Percentiles rank a stretch among this genome's conserved stretches.
phyloP scores from a whole-genome alignment of 352 stramenopile species.

The Globisporangium abappressorium region DNA sequence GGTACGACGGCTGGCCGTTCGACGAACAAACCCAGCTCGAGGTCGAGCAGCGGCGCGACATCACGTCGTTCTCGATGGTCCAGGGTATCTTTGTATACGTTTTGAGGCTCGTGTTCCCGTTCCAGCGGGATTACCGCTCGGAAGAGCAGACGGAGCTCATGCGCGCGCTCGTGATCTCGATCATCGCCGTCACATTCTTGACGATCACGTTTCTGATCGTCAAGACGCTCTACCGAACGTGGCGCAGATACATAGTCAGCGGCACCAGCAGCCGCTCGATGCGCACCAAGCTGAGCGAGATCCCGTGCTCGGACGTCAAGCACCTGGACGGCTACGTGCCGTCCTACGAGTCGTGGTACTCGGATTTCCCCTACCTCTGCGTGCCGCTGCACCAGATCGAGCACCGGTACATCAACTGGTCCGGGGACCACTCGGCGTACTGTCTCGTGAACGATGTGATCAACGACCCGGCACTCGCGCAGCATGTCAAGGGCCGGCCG shows the following conservation, averaged over 20 bases:
- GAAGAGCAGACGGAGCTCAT: slow-evolving; percentile 37
- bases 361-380: slow-evolving; percentile 62
- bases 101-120: slow-evolving; percentile 49
- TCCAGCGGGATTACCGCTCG: slow-evolving; percentile 40
- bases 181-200: slow-evolving; percentile 33
- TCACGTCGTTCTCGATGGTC: slow-evolving; percentile 14
- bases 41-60: slow-evolving; percentile 26
- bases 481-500: slow-evolving; percentile 34
- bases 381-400: slow-evolving; percentile 56
- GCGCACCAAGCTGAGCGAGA: slow-evolving; percentile 38
- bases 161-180: slow-evolving; percentile 38
- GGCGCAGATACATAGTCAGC: slow-evolving; percentile 35
- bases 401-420: slow-evolving; percentile 54
- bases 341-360: slow-evolving; percentile 67
- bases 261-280: slow-evolving; percentile 20
- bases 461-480: slow-evolving; percentile 39
- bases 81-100: slow-evolving; percentile 29
- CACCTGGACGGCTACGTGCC: slow-evolving; percentile 59
- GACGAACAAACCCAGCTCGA: slow-evolving; percentile 34
- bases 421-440: slow-evolving; percentile 49
- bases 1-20: slow-evolving; percentile 80
- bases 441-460: slow-evolving; percentile 67
- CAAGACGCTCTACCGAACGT: slow-evolving; percentile 36
- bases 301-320: slow-evolving; percentile 38
- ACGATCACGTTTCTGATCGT: slow-evolving; percentile 30